phyloP scores from a whole-genome alignment of 2,329 filamentous ascomycete genomes.

The Botrytis fragariae region DNA sequence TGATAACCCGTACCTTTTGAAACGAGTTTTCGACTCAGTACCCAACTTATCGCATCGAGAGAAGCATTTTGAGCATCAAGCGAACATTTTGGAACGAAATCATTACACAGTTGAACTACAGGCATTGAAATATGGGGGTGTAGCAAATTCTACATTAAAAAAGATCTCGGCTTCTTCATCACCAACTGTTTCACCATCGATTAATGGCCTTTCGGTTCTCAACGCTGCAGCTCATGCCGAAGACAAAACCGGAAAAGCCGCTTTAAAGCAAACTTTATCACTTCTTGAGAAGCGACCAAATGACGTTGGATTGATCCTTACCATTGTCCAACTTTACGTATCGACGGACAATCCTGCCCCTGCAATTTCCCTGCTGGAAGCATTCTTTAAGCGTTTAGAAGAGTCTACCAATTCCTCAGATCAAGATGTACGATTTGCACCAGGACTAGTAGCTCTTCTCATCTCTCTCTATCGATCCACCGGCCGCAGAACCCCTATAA shows the following conservation, averaged over 20 bases:
- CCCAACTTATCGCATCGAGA: constrained; percentile 55
- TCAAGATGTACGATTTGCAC: constrained; percentile 73
- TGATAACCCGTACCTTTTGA: constrained; percentile 66
- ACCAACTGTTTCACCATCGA: constrained; percentile 49
- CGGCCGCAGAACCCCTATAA: constrained; percentile 69
- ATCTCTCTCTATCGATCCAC: constrained; percentile 77
- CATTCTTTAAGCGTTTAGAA: constrained; percentile 71
- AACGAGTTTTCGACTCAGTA: constrained; percentile 58
- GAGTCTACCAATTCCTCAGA: constrained; percentile 54
- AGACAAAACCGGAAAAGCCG: constrained; percentile 60
- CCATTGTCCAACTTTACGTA: constrained; percentile 78
- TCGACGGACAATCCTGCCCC: constrained; percentile 67
- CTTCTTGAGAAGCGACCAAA: constrained; percentile 71
- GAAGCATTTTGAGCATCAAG: constrained; percentile 71
- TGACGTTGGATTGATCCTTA: constrained; percentile 77
- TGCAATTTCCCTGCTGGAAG: constrained; percentile 72
- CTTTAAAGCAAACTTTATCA: constrained; percentile 66
- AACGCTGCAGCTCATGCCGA: constrained; percentile 74
- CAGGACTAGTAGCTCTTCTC: constrained; percentile 77
- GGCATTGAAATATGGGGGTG: constrained; percentile 65
- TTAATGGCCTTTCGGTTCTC: constrained; percentile 58
- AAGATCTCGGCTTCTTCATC: constrained; percentile 45
- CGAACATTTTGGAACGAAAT: constrained; percentile 59
- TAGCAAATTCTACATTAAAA: constrained; percentile 48
- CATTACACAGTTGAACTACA: constrained; percentile 62